A percentile compares a stretch with the other conserved stretches of the same genome.
Evolutionary conservation across 2,329 filamentous ascomycete genomes (phyloP).

Genomic region (Hysterium pulicare): DNA sequence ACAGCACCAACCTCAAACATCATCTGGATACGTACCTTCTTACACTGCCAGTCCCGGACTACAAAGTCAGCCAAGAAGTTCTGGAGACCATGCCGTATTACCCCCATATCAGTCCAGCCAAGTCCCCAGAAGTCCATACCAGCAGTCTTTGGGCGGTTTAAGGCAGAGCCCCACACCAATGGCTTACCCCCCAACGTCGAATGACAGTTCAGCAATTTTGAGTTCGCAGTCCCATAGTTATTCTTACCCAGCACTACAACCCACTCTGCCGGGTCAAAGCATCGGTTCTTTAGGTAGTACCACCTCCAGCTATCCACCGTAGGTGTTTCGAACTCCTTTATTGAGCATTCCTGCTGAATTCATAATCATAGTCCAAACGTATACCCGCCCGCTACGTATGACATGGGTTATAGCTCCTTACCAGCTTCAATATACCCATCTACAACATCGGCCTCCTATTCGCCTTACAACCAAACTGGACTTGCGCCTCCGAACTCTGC

Average conservation of each 20-base stretch:
- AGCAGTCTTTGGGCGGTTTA: slow-evolving; percentile 23
- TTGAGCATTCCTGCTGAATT: slow-evolving; percentile 5
- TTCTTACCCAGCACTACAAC: slow-evolving; percentile 30
- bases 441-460: slow-evolving; percentile 28
- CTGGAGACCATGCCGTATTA: slow-evolving; percentile 23
- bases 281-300: slow-evolving; percentile 21
- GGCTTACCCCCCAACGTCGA: slow-evolving; percentile 17
- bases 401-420: slow-evolving; percentile 29
- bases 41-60: slow-evolving; percentile 26
- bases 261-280: slow-evolving; percentile 24
- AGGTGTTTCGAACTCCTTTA: slow-evolving; percentile 2
- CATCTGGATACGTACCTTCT: slow-evolving; percentile 25
- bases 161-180: slow-evolving; percentile 26
- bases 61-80: slow-evolving; percentile 23
- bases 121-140: slow-evolving; percentile 31
- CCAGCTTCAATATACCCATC: slow-evolving; percentile 37
- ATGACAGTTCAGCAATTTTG: slow-evolving; percentile 18
- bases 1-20: slow-evolving; percentile 9
- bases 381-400: slow-evolving; percentile 34
- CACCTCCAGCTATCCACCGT: slow-evolving; percentile 32
- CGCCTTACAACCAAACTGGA: slow-evolving; percentile 22
- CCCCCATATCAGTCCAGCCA: slow-evolving; percentile 30
- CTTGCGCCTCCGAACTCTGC: background rate
- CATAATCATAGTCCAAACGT: slow-evolving; percentile 22
- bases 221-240: slow-evolving; percentile 26